These are phyloP conservation scores for Termitomyces sp. DNA, from an alignment of 768 basidiomycete species.

Conservation along the genomic window DNA sequence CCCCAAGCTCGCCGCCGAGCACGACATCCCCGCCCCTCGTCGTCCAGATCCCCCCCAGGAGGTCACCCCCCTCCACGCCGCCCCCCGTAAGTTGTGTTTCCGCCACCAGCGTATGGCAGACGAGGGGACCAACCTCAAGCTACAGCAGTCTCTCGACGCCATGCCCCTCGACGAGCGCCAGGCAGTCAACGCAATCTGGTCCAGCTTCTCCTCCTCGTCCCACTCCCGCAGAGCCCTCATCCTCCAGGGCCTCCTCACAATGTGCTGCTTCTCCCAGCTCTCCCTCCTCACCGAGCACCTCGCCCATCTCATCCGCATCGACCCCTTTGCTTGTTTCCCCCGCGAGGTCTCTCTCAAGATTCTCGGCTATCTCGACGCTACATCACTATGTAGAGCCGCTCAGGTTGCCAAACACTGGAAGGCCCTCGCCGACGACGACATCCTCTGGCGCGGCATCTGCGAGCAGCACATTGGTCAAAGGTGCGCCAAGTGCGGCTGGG, in stretches of 20 bases:
- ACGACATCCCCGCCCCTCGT: slow-evolving; percentile 4
- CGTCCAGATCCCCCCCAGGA: slow-evolving; percentile 27
- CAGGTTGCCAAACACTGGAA: slow-evolving; percentile 89
- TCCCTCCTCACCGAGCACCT: slow-evolving; percentile 94
- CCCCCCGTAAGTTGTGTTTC: slow-evolving; percentile 80
- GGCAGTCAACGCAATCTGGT: slow-evolving; percentile 91
- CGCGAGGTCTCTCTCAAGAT: slow-evolving; percentile 87
- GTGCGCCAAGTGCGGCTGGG: slow-evolving; percentile 97
- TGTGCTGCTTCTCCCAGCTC: slow-evolving; percentile 99
- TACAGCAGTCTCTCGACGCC: slow-evolving; percentile 92
- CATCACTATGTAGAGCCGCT: slow-evolving; percentile 88
- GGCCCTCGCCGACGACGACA: slow-evolving; percentile 88
- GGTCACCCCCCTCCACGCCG: slow-evolving; percentile 23
- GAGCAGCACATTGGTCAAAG: slow-evolving; percentile 98
- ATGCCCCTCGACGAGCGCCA: slow-evolving; percentile 84
- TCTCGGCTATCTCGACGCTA: slow-evolving; percentile 87
- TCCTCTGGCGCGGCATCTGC: slow-evolving; percentile 94
- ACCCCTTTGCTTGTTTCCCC: slow-evolving; percentile 89
- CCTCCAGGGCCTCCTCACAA: slow-evolving; percentile 93
- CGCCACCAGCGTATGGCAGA: slow-evolving; percentile 97
- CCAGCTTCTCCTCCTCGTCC: slow-evolving; percentile 92
- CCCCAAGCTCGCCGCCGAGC: slow-evolving; percentile 45
- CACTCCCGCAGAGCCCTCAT: slow-evolving; percentile 91
- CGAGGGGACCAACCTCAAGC: slow-evolving; percentile 86
- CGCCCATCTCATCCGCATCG: slow-evolving; percentile 89